phyloP scores from a whole-genome alignment of 2,329 filamentous ascomycete species.

The Neofusicoccum laricinum region DNA sequence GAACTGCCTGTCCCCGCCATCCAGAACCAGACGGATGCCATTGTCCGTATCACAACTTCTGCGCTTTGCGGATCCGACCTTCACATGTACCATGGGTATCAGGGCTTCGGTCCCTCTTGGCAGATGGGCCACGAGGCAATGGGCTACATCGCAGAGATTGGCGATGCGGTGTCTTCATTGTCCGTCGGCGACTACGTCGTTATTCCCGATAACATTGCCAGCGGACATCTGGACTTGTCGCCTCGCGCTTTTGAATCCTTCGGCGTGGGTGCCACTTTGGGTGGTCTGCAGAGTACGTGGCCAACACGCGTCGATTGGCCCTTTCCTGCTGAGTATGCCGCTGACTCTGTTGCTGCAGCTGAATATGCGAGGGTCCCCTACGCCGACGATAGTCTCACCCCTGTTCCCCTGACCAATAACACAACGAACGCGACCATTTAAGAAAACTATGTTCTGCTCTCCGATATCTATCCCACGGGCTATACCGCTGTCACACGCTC shows the following conservation, averaged over 20 bases:
- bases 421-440: not conserved
- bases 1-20: not conserved
- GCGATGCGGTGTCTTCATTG: conserved; percentile 13
- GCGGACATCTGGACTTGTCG: conserved; percentile 8
- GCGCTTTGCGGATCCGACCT: conserved; percentile 38
- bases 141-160: conserved; percentile 18
- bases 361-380: conserved; percentile 17
- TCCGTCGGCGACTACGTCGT: conserved; percentile 18
- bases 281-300: not conserved
- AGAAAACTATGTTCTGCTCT: conserved; percentile 26
- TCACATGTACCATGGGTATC: conserved; percentile 30
- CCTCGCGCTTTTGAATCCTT: not conserved
- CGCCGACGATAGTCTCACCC: conserved; percentile 14
- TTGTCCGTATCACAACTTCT: conserved; percentile 35
- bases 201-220: conserved; percentile 5
- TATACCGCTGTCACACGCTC: conserved; percentile 39
- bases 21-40: conserved; percentile 30
- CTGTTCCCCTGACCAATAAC: not conserved
- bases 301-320: too few relatives aligned
- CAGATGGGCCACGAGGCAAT: conserved; percentile 19
- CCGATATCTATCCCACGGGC: conserved; percentile 40
- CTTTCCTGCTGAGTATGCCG: too few relatives aligned
- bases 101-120: not conserved
- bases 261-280: not conserved
- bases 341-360: not conserved